These are phyloP conservation scores for Solanum chmielewskii DNA, from an alignment of 257 asterid species.

Conservation along the genomic window DNA sequence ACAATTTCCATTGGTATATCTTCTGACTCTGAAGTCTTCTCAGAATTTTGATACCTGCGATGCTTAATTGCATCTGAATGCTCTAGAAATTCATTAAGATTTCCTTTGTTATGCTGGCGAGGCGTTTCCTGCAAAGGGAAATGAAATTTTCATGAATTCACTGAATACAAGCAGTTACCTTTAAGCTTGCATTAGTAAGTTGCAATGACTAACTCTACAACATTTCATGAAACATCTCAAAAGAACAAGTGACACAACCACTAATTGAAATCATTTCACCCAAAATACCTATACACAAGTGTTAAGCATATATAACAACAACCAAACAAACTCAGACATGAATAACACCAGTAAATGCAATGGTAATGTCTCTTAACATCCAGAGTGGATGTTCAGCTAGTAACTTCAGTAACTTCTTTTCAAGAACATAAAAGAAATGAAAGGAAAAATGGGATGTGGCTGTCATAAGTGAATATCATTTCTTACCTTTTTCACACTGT, in stretches of 20 bases:
- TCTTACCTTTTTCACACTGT: not conserved
- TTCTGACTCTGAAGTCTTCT: not conserved
- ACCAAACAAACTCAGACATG: not conserved
- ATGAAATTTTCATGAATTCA: not conserved
- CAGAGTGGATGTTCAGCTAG: not conserved
- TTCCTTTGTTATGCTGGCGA: not conserved
- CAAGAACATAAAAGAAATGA: not conserved
- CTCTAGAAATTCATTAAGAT: not conserved
- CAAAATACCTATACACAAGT: not conserved
- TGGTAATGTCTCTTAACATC: not conserved
- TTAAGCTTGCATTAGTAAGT: not conserved
- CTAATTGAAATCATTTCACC: not conserved
- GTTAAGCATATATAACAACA: not conserved
- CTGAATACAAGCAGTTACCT: not conserved
- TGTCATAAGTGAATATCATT: not conserved
- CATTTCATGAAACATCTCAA: not conserved
- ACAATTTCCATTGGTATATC: slow-evolving; percentile 58
- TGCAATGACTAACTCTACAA: not conserved
- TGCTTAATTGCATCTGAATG: not conserved
- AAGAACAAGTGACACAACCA: not conserved
- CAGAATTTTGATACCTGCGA: slow-evolving; percentile 13
- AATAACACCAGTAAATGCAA: not conserved
- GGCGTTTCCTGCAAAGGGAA: not conserved
- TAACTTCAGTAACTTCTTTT: not conserved
- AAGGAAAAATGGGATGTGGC: not conserved